Conservation (phyloP, 345 rosid genomes). For the Sonneratia caseolaris region DNA sequence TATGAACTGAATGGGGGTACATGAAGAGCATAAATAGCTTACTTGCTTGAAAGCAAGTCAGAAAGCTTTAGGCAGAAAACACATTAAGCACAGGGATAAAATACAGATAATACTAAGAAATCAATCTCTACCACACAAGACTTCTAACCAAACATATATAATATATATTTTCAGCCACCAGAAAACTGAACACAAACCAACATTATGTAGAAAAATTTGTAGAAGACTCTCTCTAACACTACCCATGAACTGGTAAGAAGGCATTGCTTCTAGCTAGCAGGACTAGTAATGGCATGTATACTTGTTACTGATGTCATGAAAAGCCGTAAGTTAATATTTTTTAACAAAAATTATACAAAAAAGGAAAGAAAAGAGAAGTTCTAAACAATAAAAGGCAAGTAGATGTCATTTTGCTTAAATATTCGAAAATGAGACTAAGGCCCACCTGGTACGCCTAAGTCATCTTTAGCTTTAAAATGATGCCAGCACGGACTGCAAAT, state of each 20-base stretch:
- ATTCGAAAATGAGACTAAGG: neutral
- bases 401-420: neutral
- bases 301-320: neutral
- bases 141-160: neutral
- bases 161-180: neutral
- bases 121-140: neutral
- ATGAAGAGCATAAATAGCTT: neutral
- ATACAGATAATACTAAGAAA: neutral
- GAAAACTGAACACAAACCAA: neutral
- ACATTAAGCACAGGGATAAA: neutral
- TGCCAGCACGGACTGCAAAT: slow-evolving; percentile 6
- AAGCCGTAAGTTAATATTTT: too few relatives aligned
- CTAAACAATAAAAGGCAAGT: too few relatives aligned
- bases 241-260: neutral
- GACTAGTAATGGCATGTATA: neutral
- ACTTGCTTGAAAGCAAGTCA: neutral
- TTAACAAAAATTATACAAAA: too few relatives aligned
- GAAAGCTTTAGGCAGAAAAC: neutral
- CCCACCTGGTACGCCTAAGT: neutral
- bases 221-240: neutral
- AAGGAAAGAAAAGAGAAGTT: too few relatives aligned
- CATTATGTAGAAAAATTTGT: too few relatives aligned
- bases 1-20: neutral
- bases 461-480: neutral
- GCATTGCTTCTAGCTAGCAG: neutral